Evolutionary conservation across 2,329 filamentous ascomycete species (phyloP).

Genomic region (Knufia petricola): DNA sequence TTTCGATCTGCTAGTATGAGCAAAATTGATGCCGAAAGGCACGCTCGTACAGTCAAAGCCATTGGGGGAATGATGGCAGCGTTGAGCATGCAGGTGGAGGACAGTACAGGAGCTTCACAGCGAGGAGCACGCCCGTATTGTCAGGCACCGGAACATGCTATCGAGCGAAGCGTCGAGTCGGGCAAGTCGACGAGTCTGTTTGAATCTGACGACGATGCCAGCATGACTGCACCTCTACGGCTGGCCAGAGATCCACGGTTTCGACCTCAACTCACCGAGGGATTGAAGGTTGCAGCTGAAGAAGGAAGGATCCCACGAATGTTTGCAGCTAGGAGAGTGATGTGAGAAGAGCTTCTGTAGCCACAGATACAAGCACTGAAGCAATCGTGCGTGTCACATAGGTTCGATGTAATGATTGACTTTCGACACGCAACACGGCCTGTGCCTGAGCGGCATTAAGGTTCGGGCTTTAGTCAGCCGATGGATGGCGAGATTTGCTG

Average conservation of each 20-base stretch:
- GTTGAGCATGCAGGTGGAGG: constrained; percentile 8
- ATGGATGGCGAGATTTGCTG: not conserved
- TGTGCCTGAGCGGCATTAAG: not conserved
- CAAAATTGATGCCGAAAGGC: constrained; percentile 9
- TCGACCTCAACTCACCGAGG: constrained; percentile 17
- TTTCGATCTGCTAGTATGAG: constrained; percentile 6
- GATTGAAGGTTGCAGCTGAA: constrained; percentile 14
- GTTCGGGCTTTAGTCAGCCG: not conserved
- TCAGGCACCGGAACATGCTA: constrained; percentile 17
- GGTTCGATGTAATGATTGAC: not conserved
- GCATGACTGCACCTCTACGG: constrained; percentile 18
- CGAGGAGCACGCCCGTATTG: constrained; percentile 14
- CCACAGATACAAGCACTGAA: too few species aligned
- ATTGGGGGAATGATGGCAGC: constrained; percentile 18
- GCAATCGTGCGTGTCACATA: too few species aligned
- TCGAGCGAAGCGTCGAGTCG: constrained; percentile 14
- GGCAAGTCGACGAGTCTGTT: constrained; percentile 18
- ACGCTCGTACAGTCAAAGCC: constrained; percentile 14
- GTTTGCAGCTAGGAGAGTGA: not conserved
- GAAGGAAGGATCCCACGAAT: constrained; percentile 9
- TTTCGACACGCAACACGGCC: not conserved
- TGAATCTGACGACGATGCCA: constrained; percentile 15
- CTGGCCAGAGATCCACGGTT: constrained; percentile 22
- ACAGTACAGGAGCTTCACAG: not conserved
- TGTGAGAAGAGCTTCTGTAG: not conserved